Evolutionary conservation across 1,139 yeast species (phyloP), one percentile per base, ranked within the genome.

Genomic region (Candida frijolesensis): DNA sequence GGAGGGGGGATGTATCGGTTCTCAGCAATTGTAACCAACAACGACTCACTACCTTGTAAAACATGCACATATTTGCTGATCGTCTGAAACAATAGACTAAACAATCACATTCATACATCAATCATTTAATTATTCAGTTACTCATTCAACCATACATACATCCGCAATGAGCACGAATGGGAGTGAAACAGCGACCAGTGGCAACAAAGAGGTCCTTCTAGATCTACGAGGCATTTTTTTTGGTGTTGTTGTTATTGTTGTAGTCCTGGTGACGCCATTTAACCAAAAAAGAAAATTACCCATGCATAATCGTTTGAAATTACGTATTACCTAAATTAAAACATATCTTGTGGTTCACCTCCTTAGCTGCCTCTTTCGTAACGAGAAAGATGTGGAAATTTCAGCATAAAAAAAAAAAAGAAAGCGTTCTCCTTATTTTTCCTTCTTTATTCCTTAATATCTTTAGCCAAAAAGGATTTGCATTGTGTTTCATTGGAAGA

Each of bases 291-390:
- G 39, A 35, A 35, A 35, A 35, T 15, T 18, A 35, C 14, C 39
- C 39, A 35, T 35, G 39, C 39, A 35, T 35, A 35, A 35, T 15
- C 39, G 39, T 35, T 35, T 35, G 39, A 35, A 35, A 35, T 35
- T 35, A 35, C 11, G 8, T 10, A 15, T 10, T 16, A 15, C 12
- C 18, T 8, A 35, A 16, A 35, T 22, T 35, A 35, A 35, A 35
- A 35, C 18, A 35, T 12, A 33, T 33, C 35, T 33, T 33, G 35
- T 33, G 35, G 35, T 33, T n/a, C 15, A 14, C 7, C 14, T 33
- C 35, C 35, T 14, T 33, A 4, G 35, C 35, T 9, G 15, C 14
- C 3, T 33, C 14, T 33, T 33, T n/a, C 11, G 35, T 33, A 33
- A 33, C 35, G 35, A n/a, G 16, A 33, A 7, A 9, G 35, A 33